These are phyloP conservation scores for Sicyos edulis DNA, from an alignment of 306 rosid species.

Conservation along the genomic window DNA sequence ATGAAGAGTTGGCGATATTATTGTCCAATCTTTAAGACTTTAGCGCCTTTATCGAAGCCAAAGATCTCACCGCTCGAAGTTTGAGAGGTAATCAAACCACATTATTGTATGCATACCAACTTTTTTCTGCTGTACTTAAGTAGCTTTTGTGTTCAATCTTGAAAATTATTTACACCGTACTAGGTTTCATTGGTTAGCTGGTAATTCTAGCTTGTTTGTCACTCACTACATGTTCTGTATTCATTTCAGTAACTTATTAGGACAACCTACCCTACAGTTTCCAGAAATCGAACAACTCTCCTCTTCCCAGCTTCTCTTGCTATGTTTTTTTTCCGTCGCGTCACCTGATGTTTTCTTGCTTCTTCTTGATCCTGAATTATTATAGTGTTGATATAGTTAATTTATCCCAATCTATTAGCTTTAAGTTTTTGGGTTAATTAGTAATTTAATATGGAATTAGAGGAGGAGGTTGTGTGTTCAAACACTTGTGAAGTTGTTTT, in stretches of 20 bases:
- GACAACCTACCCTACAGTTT: neutral
- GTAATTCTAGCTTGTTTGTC: conserved; percentile 5
- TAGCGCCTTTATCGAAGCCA: neutral
- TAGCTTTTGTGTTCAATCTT: neutral
- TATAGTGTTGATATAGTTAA: no score
- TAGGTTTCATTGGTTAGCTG: conserved; percentile 1
- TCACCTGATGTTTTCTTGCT: neutral
- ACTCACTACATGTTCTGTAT: neutral
- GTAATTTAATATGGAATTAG: no score
- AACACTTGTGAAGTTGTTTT: no score
- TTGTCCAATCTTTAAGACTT: conserved; percentile 36
- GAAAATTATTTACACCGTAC: neutral
- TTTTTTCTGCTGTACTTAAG: neutral
- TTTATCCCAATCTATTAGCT: no score
- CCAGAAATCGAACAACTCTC: neutral
- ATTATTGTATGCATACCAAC: no score
- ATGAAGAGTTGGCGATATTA: conserved; percentile 61
- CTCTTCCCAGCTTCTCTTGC: neutral
- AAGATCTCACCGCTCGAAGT: neutral
- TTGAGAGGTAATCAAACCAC: conserved; percentile 12
- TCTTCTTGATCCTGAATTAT: neutral
- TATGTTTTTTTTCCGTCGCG: neutral
- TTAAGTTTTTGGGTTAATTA: no score
- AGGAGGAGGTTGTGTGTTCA: no score
- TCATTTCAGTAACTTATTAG: neutral